phyloP scores from a whole-genome alignment of 345 rosid species.

The Firmiana major region DNA sequence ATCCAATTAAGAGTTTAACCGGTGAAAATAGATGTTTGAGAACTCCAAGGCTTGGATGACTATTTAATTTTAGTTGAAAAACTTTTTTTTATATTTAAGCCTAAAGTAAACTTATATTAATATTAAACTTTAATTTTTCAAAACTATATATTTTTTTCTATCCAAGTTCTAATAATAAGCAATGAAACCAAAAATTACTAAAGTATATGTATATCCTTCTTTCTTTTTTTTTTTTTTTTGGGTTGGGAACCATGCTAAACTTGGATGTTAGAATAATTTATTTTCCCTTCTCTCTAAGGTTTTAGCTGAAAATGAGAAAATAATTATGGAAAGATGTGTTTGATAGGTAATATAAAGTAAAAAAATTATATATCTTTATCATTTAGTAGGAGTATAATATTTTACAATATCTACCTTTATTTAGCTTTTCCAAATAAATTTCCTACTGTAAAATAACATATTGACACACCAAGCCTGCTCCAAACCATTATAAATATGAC shows the following conservation, averaged over 20 bases:
- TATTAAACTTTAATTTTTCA: no score
- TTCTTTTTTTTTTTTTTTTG: no score
- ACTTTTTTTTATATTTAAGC: no score
- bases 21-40: no score
- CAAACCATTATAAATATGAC: slow-evolving; percentile 7
- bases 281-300: not conserved
- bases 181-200: not conserved
- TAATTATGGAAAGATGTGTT: not conserved
- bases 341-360: not conserved
- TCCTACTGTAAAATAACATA: not conserved
- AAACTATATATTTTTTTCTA: not conserved
- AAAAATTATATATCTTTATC: not conserved
- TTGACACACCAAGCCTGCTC: not conserved
- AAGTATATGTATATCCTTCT: not conserved
- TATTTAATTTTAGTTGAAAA: no score
- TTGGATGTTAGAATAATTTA: not conserved
- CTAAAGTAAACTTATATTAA: no score
- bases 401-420: not conserved
- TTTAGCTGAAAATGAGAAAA: not conserved
- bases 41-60: no score
- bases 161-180: not conserved
- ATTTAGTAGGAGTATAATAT: not conserved
- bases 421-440: not conserved
- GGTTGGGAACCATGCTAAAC: not conserved
- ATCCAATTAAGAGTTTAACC: no score